A percentile compares a stretch with the other conserved stretches of the same genome.
Evolutionary conservation across 495 filamentous ascomycete genomes (phyloP).

Genomic region (Podospora pseudoanserina): DNA sequence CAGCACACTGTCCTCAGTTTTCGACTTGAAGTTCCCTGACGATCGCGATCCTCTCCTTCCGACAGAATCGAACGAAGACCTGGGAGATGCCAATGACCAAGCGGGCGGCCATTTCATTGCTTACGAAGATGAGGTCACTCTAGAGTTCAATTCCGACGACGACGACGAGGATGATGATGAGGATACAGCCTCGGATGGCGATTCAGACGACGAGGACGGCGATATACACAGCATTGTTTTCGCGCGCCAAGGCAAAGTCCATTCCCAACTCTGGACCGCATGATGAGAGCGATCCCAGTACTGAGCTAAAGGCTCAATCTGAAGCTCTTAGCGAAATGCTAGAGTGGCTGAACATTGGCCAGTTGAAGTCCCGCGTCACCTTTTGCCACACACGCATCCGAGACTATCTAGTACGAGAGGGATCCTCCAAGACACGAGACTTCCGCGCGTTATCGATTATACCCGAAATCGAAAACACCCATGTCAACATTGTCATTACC

Average conservation of each 20-base stretch:
- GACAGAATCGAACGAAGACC: not conserved
- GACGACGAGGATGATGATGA: not conserved
- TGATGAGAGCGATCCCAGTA: not conserved
- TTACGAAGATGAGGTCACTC: not conserved
- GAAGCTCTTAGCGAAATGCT: not conserved
- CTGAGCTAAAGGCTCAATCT: not conserved
- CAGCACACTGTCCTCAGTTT: constrained; percentile 14
- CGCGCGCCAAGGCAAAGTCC: no score
- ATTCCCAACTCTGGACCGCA: not conserved
- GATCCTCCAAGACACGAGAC: not conserved
- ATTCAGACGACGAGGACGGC: not conserved
- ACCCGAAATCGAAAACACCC: not conserved
- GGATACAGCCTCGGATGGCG: not conserved
- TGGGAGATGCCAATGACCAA: not conserved
- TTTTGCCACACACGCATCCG: not conserved
- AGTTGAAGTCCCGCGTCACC: not conserved
- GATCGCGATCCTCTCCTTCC: constrained; percentile 4
- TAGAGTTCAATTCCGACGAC: not conserved
- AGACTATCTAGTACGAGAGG: not conserved
- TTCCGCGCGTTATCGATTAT: not conserved
- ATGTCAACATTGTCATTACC: not conserved
- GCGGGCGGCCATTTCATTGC: not conserved
- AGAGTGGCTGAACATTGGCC: not conserved
- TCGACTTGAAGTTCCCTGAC: constrained; percentile 16
- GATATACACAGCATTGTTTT: not conserved